Percentiles rank a stretch among this genome's conserved stretches.
Evolutionary conservation across 2,329 filamentous ascomycete genomes (phyloP).

Genomic region (Diaporthe destruens): DNA sequence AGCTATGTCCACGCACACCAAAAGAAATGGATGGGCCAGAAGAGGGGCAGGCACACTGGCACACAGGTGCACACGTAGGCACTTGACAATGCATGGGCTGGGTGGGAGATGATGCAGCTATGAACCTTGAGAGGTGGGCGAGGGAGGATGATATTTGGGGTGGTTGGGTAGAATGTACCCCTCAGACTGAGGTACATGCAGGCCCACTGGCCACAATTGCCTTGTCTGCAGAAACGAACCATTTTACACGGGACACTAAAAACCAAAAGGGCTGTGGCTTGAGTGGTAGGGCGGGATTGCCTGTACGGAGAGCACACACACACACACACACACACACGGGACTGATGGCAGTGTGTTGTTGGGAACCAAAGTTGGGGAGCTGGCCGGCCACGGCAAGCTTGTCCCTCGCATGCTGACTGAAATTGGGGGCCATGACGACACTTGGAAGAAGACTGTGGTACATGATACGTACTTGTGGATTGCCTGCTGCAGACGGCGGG

Average conservation of each 20-base stretch:
- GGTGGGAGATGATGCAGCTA: constrained; percentile 27
- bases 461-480: constrained; percentile 11
- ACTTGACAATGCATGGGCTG: constrained; percentile 22
- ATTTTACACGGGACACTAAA: not conserved
- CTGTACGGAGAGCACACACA: too few relatives aligned
- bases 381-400: not conserved
- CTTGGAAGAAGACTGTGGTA: not conserved
- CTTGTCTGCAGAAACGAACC: constrained; percentile 21
- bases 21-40: constrained; percentile 8
- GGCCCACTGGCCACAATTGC: constrained; percentile 5
- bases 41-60: constrained; percentile 7
- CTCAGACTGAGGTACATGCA: constrained; percentile 6
- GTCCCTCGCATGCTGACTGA: not conserved
- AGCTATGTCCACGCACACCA: not conserved
- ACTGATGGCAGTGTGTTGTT: not conserved
- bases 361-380: not conserved
- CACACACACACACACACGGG: too few relatives aligned
- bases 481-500: not conserved
- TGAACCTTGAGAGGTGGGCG: constrained; percentile 30
- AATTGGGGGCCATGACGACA: constrained; percentile 24
- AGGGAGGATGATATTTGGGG: constrained; percentile 18
- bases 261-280: constrained; percentile 6
- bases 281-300: constrained; percentile 1
- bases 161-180: constrained; percentile 30
- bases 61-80: constrained; percentile 18